Evolutionary conservation across 2,329 filamentous ascomycete species (phyloP).

Genomic region (Ascochyta viciae-villosae): DNA sequence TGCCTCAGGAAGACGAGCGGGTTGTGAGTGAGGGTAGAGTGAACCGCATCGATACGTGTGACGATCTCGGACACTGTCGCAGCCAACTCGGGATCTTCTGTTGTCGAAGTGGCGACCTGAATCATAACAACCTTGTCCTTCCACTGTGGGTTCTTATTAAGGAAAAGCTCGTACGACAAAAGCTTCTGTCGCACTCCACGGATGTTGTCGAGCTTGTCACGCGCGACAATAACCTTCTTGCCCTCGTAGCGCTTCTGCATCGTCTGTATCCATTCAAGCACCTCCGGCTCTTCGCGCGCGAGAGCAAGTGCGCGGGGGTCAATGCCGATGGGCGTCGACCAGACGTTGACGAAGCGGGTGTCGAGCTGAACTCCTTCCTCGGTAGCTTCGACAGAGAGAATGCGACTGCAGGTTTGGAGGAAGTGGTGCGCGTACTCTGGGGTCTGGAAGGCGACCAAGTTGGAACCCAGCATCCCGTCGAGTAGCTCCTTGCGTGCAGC

Average conservation of each 20-base stretch:
- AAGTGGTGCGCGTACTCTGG: constrained; percentile 94
- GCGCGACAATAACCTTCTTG: constrained; percentile 89
- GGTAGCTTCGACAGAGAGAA: constrained; percentile 88
- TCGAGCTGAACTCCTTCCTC: constrained; percentile 88
- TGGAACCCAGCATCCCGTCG: constrained; percentile 91
- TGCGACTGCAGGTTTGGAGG: constrained; percentile 90
- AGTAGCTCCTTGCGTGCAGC: constrained; percentile 86
- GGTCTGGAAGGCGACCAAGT: constrained; percentile 92
- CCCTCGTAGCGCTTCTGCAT: constrained; percentile 85
- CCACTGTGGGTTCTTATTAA: constrained; percentile 93
- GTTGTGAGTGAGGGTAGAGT: constrained; percentile 89
- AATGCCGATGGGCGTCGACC: constrained; percentile 86
- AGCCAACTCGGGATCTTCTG: constrained; percentile 86
- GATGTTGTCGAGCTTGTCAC: constrained; percentile 93
- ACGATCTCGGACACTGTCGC: constrained; percentile 92
- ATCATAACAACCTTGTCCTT: constrained; percentile 86
- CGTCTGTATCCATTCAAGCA: constrained; percentile 78
- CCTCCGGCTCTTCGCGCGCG: constrained; percentile 74
- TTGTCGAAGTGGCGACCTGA: constrained; percentile 90
- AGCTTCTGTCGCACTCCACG: constrained; percentile 94
- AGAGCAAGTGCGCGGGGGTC: constrained; percentile 78
- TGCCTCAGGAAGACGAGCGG: constrained; percentile 94
- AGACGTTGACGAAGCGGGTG: constrained; percentile 90
- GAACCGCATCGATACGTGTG: constrained; percentile 88
- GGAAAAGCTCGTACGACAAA: constrained; percentile 87